Percentiles rank a stretch among this genome's conserved stretches.
These are phyloP conservation scores for Rutstroemia sydowiana DNA, from an alignment of 2,329 filamentous ascomycete species.

Conservation along the genomic window DNA sequence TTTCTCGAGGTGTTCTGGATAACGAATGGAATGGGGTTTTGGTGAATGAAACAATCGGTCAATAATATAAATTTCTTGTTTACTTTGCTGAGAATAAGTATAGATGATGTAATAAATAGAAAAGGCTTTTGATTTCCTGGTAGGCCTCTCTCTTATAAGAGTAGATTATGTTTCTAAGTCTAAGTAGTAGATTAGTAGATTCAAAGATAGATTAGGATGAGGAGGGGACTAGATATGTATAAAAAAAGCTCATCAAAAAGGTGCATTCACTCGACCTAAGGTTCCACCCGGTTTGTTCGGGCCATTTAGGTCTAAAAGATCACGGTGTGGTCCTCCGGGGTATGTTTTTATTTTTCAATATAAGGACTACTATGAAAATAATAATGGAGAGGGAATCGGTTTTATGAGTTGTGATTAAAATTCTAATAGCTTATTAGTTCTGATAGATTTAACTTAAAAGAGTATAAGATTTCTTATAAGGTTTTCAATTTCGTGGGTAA, in stretches of 20 bases:
- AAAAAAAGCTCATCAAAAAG: conserved; percentile 7
- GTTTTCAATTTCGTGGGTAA: no score
- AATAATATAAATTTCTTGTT: not conserved
- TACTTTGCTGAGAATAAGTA: not conserved
- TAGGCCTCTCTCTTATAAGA: not conserved
- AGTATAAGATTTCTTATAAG: not conserved
- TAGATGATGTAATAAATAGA: not conserved
- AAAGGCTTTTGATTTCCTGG: not conserved
- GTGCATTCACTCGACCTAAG: conserved; percentile 22
- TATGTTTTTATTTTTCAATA: conserved; percentile 8
- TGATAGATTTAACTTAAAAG: not conserved
- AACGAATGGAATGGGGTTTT: not conserved
- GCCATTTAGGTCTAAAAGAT: conserved; percentile 10
- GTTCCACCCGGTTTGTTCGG: conserved; percentile 22
- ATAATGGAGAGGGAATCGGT: not conserved
- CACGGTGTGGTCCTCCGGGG: conserved; percentile 12
- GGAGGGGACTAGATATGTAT: conserved; percentile 24
- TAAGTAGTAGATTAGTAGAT: no score
- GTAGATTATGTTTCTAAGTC: not conserved
- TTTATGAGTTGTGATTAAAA: no score
- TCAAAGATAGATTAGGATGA: conserved; percentile 13
- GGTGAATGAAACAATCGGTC: not conserved
- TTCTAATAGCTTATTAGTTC: no score
- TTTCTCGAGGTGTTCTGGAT: conserved; percentile 1
- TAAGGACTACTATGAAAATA: not conserved